Evolutionary conservation across 768 basidiomycete genomes (phyloP).

Genomic region (Lyophyllum shimeji): DNA sequence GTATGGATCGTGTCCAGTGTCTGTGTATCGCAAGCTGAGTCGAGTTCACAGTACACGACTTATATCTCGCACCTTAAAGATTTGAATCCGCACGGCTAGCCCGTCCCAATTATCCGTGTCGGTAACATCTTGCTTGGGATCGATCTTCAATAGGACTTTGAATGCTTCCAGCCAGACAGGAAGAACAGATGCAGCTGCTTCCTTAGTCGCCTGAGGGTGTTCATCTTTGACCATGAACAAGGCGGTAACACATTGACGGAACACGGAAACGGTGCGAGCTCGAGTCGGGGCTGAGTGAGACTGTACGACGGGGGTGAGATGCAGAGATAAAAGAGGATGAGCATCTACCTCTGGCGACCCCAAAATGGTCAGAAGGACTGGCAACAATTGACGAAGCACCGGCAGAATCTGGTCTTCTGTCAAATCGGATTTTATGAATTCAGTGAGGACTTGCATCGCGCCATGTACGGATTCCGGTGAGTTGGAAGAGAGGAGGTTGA

Average conservation of each 20-base stretch:
- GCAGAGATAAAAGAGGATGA: background rate
- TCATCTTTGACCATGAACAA: slow-evolving; percentile 96
- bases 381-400: slow-evolving; percentile 84
- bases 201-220: slow-evolving; percentile 82
- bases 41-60: background rate
- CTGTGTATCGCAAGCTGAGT: slow-evolving; percentile 35
- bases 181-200: slow-evolving; percentile 76
- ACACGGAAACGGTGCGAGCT: slow-evolving; percentile 82
- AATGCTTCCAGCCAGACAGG: slow-evolving; percentile 94
- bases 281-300: slow-evolving; percentile 80
- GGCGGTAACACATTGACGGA: slow-evolving; percentile 85
- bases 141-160: slow-evolving; percentile 66
- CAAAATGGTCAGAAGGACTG: slow-evolving; percentile 79
- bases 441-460: slow-evolving; percentile 93
- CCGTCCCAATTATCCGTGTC: slow-evolving; percentile 75
- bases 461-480: slow-evolving; percentile 84
- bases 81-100: slow-evolving; percentile 74
- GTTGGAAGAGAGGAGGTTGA: slow-evolving; percentile 72
- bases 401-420: slow-evolving; percentile 95
- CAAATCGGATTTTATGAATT: slow-evolving; percentile 90
- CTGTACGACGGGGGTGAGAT: slow-evolving; percentile 25
- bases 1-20: slow-evolving; percentile 78
- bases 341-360: slow-evolving; percentile 66
- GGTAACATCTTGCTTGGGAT: slow-evolving; percentile 62
- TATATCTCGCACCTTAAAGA: slow-evolving; percentile 67